Evolutionary conservation across 1,284 basidiomycete genomes (phyloP), one percentile per base, ranked within the genome.

Genomic region (Apiotrichum akiyoshidainum): DNA sequence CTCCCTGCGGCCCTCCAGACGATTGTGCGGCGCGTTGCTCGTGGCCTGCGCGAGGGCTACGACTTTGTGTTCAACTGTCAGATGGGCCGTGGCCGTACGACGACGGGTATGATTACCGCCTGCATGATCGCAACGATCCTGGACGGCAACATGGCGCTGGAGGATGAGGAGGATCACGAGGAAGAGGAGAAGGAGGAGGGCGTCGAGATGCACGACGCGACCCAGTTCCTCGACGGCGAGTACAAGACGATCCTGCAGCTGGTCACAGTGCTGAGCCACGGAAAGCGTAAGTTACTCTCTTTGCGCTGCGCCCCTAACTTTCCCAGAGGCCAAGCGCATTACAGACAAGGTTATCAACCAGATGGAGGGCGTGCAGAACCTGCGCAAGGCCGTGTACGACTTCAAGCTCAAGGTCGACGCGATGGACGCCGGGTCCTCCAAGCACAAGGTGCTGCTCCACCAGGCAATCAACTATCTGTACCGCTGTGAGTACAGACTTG

Each of bases 211-310:
- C 88, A 87, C 5, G 91, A 93, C 70, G 87, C 90, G 66, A 86
- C 90, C 68, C 89, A 88, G 1, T 93, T 92, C 76, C 80, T 91
- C 52, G 87, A 91, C 79, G 92, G 92, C 88, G 68, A 62, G 79
- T 99, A 97, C 81, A 97, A 97, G 79, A 90, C 87, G 4, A 97
- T 99, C 60, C 79, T 99, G 46, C 92, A 96, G 68, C 87, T 99
- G 35, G 74, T 76, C 1, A 72, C 74, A 2, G 74, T 76, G 6
- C 61, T 76, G 45, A 67, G 66, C 40, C 73, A 74, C 57, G 74
- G 74, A 6, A 75, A 76, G 58, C 64, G 40, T 41, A 17, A 41
- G 40, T 41, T 41, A n/a, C n/a, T n/a, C n/a, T n/a, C n/a, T n/a
- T n/a, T n/a, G n/a, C n/a, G n/a, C n/a, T n/a, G 26, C 4, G 40